Conservation (phyloP, 129 eudicot genomes). For the Ambrosia trifida region DNA sequence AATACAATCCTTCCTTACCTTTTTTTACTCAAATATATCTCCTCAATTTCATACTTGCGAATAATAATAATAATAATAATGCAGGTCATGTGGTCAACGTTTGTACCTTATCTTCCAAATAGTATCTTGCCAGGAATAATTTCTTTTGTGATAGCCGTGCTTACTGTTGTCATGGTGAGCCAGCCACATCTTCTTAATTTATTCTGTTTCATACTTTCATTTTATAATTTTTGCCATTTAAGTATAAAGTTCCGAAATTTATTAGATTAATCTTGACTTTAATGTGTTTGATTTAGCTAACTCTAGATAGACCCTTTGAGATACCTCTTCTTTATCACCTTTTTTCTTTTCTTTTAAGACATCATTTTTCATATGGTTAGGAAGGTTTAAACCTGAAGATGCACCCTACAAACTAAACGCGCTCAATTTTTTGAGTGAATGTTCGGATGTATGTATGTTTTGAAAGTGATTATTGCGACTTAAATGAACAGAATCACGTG, state of each 20-base stretch:
- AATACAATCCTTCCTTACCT: background rate
- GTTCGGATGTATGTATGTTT: too few relatives aligned
- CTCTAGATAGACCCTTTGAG: background rate
- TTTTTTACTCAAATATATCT: background rate
- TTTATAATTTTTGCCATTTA: background rate
- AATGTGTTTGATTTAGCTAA: background rate
- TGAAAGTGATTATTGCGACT: too few relatives aligned
- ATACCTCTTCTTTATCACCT: background rate
- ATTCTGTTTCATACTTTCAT: background rate
- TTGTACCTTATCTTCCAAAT: constrained; percentile 80
- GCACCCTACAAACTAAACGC: too few relatives aligned
- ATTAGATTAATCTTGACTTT: too few relatives aligned
- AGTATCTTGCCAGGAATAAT: constrained; percentile 73
- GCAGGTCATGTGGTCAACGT: constrained; percentile 99
- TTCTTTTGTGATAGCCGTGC: constrained; percentile 56
- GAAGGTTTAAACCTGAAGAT: background rate
- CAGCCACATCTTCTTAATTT: constrained; percentile 20
- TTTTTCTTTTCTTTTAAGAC: background rate
- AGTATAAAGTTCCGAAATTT: too few relatives aligned
- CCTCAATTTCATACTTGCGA: background rate
- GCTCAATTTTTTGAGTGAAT: too few relatives aligned
- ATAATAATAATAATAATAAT: constrained; percentile 13
- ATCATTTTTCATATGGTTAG: background rate
- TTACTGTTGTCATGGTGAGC: constrained; percentile 77
- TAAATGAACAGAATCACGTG: background rate